A percentile compares a stretch with the other conserved stretches of the same genome.
Evolutionary conservation across 2,329 filamentous ascomycete genomes (phyloP).

Genomic region (Pseudopyrenochaeta lycopersici): DNA sequence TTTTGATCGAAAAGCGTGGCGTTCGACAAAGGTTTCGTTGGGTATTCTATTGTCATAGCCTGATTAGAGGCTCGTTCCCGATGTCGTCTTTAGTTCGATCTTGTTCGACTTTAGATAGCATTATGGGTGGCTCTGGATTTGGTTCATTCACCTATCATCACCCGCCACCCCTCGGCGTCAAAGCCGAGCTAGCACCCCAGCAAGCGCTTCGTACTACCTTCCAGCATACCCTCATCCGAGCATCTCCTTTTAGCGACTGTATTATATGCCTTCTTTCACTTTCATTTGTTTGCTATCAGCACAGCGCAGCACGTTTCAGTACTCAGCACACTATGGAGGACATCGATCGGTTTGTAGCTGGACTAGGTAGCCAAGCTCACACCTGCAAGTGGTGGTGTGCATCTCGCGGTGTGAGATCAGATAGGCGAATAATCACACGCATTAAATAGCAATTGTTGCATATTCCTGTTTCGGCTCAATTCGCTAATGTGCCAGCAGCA

Average conservation of each 20-base stretch:
- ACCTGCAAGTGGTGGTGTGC: background rate
- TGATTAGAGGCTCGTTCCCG: background rate
- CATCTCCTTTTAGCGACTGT: slow-evolving; percentile 21
- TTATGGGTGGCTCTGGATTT: background rate
- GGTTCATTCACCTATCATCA: slow-evolving; percentile 2
- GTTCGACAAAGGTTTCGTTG: slow-evolving; percentile 15
- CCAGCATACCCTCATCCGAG: slow-evolving; percentile 25
- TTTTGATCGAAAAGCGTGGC: slow-evolving; percentile 30
- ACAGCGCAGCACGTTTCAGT: slow-evolving; percentile 11
- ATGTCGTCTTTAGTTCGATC: background rate
- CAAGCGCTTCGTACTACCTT: slow-evolving; percentile 36
- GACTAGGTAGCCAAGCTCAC: too few relatives aligned
- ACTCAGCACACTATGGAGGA: slow-evolving; percentile 9
- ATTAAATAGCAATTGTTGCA: slow-evolving; percentile 8
- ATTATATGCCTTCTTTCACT: slow-evolving; percentile 12
- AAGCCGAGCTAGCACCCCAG: slow-evolving; percentile 21
- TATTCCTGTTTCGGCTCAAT: slow-evolving; percentile 5
- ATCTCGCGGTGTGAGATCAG: background rate
- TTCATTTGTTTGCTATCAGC: slow-evolving; percentile 23
- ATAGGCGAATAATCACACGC: slow-evolving; percentile 22
- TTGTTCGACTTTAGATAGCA: background rate
- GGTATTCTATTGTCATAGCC: slow-evolving; percentile 2
- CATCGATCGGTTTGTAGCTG: too few relatives aligned
- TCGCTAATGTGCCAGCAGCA: slow-evolving; percentile 4
- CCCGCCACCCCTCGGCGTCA: slow-evolving; percentile 25